phyloP scores from a whole-genome alignment of 805 yeast species.

The Priceomyces fermenticarens region DNA sequence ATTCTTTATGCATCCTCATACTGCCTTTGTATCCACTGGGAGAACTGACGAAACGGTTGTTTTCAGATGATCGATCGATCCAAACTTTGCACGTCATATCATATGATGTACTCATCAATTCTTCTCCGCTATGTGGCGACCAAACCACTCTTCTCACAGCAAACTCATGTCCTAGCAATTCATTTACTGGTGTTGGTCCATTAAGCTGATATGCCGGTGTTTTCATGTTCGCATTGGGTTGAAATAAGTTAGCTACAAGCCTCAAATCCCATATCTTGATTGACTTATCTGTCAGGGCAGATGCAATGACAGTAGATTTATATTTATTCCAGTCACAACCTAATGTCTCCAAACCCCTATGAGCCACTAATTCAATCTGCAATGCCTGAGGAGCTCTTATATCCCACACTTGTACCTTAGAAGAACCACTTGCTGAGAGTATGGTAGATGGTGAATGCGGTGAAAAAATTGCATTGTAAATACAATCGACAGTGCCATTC shows the following conservation, averaged over 20 bases:
- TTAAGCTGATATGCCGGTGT: conserved; percentile 41
- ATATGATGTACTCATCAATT: conserved; percentile 73
- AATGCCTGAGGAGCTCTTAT: conserved; percentile 63
- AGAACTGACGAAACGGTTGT: conserved; percentile 43
- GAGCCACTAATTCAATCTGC: conserved; percentile 62
- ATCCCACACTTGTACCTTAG: conserved; percentile 81
- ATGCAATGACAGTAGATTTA: conserved; percentile 71
- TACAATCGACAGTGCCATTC: conserved; percentile 49
- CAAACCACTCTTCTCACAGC: conserved; percentile 81
- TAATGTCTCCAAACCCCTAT: conserved; percentile 76
- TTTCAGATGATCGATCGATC: conserved; percentile 66
- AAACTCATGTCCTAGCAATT: conserved; percentile 80
- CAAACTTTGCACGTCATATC: conserved; percentile 92
- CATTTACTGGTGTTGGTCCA: conserved; percentile 71
- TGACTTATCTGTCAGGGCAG: conserved; percentile 89
- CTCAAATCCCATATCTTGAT: conserved; percentile 87
- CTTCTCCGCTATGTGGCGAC: conserved; percentile 83
- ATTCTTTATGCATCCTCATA: conserved; percentile 76
- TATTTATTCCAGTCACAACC: conserved; percentile 91
- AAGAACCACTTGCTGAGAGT: conserved; percentile 70
- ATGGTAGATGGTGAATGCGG: conserved; percentile 78
- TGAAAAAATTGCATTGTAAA: conserved; percentile 77
- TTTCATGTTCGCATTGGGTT: conserved; percentile 13
- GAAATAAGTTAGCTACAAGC: conserved; percentile 48
- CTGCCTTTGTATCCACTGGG: conserved; percentile 54